Base-by-base conservation (phyloP, 345 rosid genomes). In the Brassica juncea region DNA sequence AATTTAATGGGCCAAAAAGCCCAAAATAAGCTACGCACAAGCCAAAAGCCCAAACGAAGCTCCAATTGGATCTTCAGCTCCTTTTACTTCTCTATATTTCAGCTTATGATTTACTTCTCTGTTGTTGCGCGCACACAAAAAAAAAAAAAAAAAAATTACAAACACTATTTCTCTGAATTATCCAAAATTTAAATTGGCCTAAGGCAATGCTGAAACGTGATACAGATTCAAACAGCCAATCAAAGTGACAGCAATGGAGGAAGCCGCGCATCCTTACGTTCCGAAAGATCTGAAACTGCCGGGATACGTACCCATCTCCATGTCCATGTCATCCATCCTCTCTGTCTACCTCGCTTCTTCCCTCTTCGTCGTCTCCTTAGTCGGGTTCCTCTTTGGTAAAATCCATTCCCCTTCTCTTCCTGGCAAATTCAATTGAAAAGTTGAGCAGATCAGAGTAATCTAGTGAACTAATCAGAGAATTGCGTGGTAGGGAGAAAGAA, bases 191-290 rank as follows among this genome's bases (percentile, higher is more conserved):
- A 32, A 32, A 88, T 94, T 64, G 91, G 86, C 68, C 75, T n/a
- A 84, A 27, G 63, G 97, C 97, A 47, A 85, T 92, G 88, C 74
- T 94, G 84, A 92, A 85, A 81, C 93, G 97, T 58, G 87, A 94
- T 10, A 94, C 95, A 0, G 93, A 91, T 77, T 58, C 91, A 49
- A 94, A 94, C 66, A 87, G 88, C 78, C 94, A 91, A 62, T 92
- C 97, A 42, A 34, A 34, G 39, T 34, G 39, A 28, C 31, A 28
- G 31, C 31, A 9, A 54, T 54, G 60, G 60, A 54, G 4, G 60
- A 54, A 54, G 60, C 60, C 3, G 60, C 60, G 25, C 60, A 54
- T 16, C 60, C 60, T 1, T 54, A 54, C 60, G 25, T 54, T 15
- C 60, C 60, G 5, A 85, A 81, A 77, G 99, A 94, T 89, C 88